A percentile compares a stretch with the other conserved stretches of the same genome.
phyloP scores from a whole-genome alignment of 176 grass and related monocot species.

The Secale cereale region DNA sequence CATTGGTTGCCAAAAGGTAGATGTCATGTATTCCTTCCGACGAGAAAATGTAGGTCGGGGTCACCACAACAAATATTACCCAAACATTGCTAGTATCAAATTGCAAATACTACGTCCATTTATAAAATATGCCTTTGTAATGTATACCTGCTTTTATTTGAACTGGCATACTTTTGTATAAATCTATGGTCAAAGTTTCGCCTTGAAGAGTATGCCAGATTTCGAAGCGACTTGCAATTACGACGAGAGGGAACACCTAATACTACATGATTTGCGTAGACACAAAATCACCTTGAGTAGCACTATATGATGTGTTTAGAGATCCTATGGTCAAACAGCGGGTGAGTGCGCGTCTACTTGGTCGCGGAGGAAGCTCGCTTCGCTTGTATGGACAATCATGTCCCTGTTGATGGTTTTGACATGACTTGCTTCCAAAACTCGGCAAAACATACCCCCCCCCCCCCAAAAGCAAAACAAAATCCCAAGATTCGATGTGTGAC shows the following conservation, averaged over 20 bases:
- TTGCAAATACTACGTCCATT: not conserved
- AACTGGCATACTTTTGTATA: not conserved
- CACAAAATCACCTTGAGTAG: not conserved
- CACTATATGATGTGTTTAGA: not conserved
- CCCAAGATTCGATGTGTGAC: conserved; percentile 7
- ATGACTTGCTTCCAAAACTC: conserved; percentile 17
- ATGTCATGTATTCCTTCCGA: too few species aligned
- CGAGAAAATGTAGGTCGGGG: too few species aligned
- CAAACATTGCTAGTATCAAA: not conserved
- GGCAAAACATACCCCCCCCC: not conserved
- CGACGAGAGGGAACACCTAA: not conserved
- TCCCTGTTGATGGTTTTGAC: not conserved
- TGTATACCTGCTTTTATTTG: not conserved
- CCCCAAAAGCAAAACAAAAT: not conserved
- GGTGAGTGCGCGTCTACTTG: not conserved
- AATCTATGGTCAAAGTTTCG: not conserved
- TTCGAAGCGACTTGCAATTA: not conserved
- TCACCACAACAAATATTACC: too few species aligned
- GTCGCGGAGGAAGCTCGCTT: not conserved
- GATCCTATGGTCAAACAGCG: conserved; percentile 27
- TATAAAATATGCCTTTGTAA: not conserved
- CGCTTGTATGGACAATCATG: not conserved
- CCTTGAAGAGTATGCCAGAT: too few species aligned
- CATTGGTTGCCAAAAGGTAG: too few species aligned
- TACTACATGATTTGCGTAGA: not conserved